phyloP scores from a whole-genome alignment of 768 basidiomycete species.

The Rhizopogon rudus region DNA sequence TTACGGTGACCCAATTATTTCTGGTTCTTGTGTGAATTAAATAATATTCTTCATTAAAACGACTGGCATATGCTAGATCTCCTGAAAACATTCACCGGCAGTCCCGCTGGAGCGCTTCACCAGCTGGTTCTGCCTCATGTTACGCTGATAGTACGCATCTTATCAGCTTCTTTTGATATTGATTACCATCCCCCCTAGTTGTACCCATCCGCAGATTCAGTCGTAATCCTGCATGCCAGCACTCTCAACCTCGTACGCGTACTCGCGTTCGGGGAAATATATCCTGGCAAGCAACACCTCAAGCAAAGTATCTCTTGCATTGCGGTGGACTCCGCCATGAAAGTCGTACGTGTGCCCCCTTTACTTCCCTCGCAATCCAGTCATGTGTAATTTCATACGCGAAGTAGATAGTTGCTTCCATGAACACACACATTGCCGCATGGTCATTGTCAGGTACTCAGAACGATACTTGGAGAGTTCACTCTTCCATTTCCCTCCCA shows the following conservation, averaged over 20 bases:
- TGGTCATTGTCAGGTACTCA: conserved; percentile 74
- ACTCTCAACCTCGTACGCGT: conserved; percentile 60
- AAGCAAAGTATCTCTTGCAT: conserved; percentile 51
- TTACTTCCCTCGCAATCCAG: conserved; percentile 3
- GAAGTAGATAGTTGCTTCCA: conserved; percentile 67
- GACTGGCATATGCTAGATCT: conserved; percentile 41
- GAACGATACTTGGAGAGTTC: conserved; percentile 67
- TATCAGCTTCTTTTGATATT: not conserved
- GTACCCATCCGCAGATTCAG: conserved; percentile 65
- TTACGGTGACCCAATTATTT: too few species aligned
- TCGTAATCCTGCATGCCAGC: conserved; percentile 70
- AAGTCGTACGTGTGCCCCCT: conserved; percentile 52
- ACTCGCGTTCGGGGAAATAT: conserved; percentile 78
- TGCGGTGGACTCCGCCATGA: conserved; percentile 73
- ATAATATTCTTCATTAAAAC: not conserved
- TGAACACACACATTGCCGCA: conserved; percentile 61
- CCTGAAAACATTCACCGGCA: conserved; percentile 39
- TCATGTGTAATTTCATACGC: conserved; percentile 6
- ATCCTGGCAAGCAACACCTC: conserved; percentile 50
- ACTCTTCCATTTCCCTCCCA: conserved; percentile 72
- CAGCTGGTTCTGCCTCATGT: conserved; percentile 52
- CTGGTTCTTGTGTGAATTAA: not conserved
- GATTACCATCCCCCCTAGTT: conserved; percentile 38
- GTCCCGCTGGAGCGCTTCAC: conserved; percentile 50
- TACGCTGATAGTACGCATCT: conserved; percentile 50